A percentile compares a stretch with the other conserved stretches of the same genome.
Evolutionary conservation across 108 stramenopile species (phyloP).

Genomic region (Skeletonema menzelii): DNA sequence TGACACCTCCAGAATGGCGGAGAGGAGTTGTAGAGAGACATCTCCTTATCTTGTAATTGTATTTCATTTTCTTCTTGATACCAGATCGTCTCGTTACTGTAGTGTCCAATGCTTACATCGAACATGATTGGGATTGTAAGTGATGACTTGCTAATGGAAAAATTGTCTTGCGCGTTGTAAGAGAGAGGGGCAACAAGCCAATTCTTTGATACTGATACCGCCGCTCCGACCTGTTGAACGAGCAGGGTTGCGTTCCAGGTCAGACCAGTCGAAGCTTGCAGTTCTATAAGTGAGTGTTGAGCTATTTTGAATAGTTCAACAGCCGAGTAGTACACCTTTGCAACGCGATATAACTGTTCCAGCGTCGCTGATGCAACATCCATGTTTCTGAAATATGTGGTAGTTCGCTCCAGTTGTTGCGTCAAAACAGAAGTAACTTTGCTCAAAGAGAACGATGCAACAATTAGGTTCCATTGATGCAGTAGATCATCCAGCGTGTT

Average conservation of each 20-base stretch:
- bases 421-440: not conserved
- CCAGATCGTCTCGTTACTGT: not conserved
- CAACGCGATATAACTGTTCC: slow-evolving; percentile 7
- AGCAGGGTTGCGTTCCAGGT: slow-evolving; percentile 16
- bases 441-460: not conserved
- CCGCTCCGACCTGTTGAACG: not conserved
- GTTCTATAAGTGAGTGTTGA: not conserved
- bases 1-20: not conserved
- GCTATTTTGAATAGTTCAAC: not conserved
- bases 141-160: not conserved
- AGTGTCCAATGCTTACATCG: not conserved
- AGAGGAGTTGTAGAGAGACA: not conserved
- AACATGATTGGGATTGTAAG: not conserved
- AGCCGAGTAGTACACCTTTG: not conserved
- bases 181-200: not conserved
- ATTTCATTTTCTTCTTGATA: not conserved
- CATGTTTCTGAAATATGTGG: not conserved
- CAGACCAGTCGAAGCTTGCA: not conserved
- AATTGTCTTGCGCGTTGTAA: not conserved
- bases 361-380: slow-evolving; percentile 7
- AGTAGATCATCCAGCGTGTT: not conserved
- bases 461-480: not conserved
- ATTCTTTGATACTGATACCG: not conserved
- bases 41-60: not conserved
- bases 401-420: not conserved